Conservation (phyloP, 148 eudicot genomes). For the Arbutus unedo region DNA sequence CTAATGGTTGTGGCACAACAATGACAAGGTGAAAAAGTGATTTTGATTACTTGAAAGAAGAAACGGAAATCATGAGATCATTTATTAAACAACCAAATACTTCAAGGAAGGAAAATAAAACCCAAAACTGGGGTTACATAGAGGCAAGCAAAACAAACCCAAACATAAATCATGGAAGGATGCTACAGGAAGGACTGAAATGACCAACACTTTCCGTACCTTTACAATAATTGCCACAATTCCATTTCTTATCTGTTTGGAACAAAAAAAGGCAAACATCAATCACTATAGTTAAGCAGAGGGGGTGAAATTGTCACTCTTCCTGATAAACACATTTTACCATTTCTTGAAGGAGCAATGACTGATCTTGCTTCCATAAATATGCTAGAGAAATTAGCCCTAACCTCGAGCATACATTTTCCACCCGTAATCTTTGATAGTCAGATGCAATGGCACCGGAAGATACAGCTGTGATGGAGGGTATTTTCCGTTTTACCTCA, state of each 20-base stretch:
- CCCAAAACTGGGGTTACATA: neutral
- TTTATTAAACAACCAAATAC: neutral
- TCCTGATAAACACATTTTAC: conserved; percentile 30
- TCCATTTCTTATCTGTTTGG: conserved; percentile 59
- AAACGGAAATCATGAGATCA: neutral
- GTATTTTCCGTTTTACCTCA: conserved; percentile 79
- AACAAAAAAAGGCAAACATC: conserved; percentile 16
- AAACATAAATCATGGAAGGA: neutral
- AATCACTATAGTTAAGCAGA: conserved; percentile 8
- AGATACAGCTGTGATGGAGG: conserved; percentile 73
- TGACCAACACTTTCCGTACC: conserved; percentile 39
- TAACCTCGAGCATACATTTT: conserved; percentile 90
- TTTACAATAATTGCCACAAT: conserved; percentile 74
- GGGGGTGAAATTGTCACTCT: neutral
- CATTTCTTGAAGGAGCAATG: conserved; percentile 81
- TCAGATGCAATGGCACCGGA: conserved; percentile 99
- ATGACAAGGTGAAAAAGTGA: neutral
- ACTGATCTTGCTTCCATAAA: conserved; percentile 93
- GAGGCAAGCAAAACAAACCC: neutral
- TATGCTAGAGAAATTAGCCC: conserved; percentile 94
- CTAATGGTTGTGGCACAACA: neutral
- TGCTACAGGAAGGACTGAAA: neutral
- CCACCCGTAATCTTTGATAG: conserved; percentile 92
- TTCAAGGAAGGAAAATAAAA: neutral
- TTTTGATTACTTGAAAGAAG: neutral